These are phyloP conservation scores for Clathrospora elynae DNA, from an alignment of 2,329 filamentous ascomycete genomes.

Conservation along the genomic window DNA sequence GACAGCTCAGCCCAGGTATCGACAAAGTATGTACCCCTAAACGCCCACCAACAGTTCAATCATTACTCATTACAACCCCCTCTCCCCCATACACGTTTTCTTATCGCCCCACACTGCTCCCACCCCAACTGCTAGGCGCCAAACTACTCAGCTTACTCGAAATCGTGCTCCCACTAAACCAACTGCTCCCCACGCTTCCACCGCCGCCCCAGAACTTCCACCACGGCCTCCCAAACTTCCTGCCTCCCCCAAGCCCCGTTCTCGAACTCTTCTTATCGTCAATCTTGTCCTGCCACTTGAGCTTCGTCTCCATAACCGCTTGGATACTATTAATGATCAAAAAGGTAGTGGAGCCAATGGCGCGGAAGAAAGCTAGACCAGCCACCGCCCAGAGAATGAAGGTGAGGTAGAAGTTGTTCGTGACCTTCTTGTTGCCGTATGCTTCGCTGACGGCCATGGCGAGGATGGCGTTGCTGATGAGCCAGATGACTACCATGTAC, in stretches of 20 bases:
- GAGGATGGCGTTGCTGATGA: slow-evolving; percentile 87
- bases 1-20: slow-evolving; percentile 11
- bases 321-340: slow-evolving; percentile 83
- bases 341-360: slow-evolving; percentile 79
- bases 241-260: slow-evolving; percentile 37
- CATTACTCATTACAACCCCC: slow-evolving; percentile 9
- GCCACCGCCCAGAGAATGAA: slow-evolving; percentile 96
- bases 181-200: slow-evolving; percentile 36
- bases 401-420: slow-evolving; percentile 85
- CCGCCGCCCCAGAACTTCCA: slow-evolving; percentile 39
- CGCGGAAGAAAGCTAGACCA: slow-evolving; percentile 82
- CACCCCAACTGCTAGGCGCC: slow-evolving; percentile 42
- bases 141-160: slow-evolving; percentile 46
- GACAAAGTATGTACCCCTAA: slow-evolving; percentile 8
- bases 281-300: slow-evolving; percentile 59
- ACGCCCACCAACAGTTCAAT: slow-evolving; percentile 6
- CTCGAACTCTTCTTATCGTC: slow-evolving; percentile 35
- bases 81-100: slow-evolving; percentile 6
- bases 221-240: slow-evolving; percentile 20
- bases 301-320: slow-evolving; percentile 81
- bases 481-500: slow-evolving; percentile 97
- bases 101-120: slow-evolving; percentile 36
- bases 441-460: slow-evolving; percentile 92
- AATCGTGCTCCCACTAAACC: slow-evolving; percentile 47
- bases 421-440: slow-evolving; percentile 73